Evolutionary conservation across 1,139 yeast species (phyloP).

Genomic region (Yamadazyma membranifaciens): DNA sequence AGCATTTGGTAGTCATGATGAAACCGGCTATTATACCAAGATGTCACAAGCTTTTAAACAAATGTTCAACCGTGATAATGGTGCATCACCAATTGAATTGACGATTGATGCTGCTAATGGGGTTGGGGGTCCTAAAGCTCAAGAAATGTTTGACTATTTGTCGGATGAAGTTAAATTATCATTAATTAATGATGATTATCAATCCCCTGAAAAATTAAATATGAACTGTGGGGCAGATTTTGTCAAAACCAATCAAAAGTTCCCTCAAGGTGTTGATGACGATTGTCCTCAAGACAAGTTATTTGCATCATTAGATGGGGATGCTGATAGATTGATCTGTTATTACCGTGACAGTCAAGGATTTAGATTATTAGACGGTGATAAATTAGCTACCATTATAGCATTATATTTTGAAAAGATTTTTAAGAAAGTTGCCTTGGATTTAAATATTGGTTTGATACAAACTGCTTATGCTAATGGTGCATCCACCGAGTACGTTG

Average conservation of each 20-base stretch:
- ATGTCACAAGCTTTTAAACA: conserved; percentile 43
- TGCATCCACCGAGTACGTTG: conserved; percentile 73
- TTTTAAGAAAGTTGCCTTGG: conserved; percentile 36
- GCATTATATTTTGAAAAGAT: conserved; percentile 65
- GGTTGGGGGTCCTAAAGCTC: conserved; percentile 82
- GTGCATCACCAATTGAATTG: conserved; percentile 38
- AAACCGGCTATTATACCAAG: conserved; percentile 70
- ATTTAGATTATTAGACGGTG: conserved; percentile 87
- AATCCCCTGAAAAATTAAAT: conserved; percentile 61
- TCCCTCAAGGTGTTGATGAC: conserved; percentile 58
- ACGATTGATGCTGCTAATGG: conserved; percentile 93
- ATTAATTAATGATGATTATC: conserved; percentile 61
- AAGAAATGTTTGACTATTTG: conserved; percentile 47
- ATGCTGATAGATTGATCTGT: conserved; percentile 92
- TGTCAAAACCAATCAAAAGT: conserved; percentile 82
- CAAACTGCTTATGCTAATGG: conserved; percentile 99
- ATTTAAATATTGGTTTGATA: conserved; percentile 72
- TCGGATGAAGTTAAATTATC: conserved; percentile 37
- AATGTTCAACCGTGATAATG: conserved; percentile 26
- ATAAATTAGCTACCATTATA: conserved; percentile 82
- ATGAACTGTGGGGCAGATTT: conserved; percentile 91
- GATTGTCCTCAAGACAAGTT: conserved; percentile 42
- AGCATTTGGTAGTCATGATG: conserved; percentile 62
- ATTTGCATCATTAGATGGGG: conserved; percentile 92
- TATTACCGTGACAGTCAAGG: conserved; percentile 54